These are phyloP conservation scores for Coemansia sp. DNA, from an alignment of 371 early-diverging fungal genomes.

Conservation along the genomic window DNA sequence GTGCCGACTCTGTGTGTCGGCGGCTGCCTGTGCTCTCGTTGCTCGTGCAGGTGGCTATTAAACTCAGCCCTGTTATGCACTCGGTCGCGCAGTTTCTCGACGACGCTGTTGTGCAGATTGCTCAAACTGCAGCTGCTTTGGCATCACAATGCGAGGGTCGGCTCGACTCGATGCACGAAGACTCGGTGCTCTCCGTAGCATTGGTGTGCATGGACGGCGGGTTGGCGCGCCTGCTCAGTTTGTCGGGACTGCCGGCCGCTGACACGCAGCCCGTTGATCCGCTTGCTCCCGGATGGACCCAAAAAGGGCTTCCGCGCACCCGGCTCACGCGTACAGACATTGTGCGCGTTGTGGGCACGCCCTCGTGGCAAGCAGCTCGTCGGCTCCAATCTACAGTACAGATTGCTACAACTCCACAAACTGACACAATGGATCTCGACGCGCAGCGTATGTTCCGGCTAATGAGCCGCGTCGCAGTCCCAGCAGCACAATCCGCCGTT, in stretches of 20 bases:
- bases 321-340: background rate
- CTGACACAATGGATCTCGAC: conserved; percentile 20
- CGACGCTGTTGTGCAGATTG: conserved; percentile 8
- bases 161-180: background rate
- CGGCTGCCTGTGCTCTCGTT: conserved; percentile 20
- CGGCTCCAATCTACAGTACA: conserved; percentile 7
- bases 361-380: background rate
- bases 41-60: conserved; percentile 10
- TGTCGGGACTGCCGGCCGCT: conserved; percentile 12
- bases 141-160: background rate
- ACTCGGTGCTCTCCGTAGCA: conserved; percentile 15
- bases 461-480: conserved; percentile 30
- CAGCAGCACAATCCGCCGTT: conserved; percentile 10
- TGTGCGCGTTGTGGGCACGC: conserved; percentile 6
- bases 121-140: background rate
- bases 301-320: background rate
- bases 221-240: conserved; percentile 13
- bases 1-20: background rate
- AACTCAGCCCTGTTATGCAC: conserved; percentile 16
- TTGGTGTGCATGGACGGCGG: conserved; percentile 21
- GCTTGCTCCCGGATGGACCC: background rate
- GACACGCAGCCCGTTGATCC: background rate
- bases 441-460: conserved; percentile 41
- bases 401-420: background rate
- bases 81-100: conserved; percentile 28